Conservation (phyloP, 768 basidiomycete species). For the Strobilomyces echinocephalus region DNA sequence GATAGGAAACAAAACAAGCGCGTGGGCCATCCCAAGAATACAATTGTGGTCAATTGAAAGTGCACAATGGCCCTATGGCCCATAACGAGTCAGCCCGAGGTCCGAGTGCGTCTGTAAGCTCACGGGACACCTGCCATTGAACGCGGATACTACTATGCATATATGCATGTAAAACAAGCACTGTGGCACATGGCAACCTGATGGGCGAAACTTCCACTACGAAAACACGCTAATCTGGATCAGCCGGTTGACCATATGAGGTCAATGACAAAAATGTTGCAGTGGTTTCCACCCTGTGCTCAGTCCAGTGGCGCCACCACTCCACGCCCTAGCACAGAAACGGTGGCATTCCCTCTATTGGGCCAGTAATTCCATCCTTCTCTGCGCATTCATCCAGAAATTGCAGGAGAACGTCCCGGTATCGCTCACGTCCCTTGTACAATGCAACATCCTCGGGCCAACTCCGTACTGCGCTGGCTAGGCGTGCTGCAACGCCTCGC, state of each 20-base stretch:
- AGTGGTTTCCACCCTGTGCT: neutral
- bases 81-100: neutral
- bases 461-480: conserved; percentile 61
- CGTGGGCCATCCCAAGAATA: neutral
- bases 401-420: conserved; percentile 20
- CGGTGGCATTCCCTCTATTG: conserved; percentile 11
- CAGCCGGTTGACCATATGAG: neutral
- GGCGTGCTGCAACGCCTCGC: conserved; percentile 54
- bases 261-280: neutral
- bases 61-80: neutral
- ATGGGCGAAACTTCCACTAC: neutral
- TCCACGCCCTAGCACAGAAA: conserved; percentile 17
- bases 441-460: conserved; percentile 61
- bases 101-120: neutral
- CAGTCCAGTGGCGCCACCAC: neutral
- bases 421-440: conserved; percentile 25
- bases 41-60: conserved; percentile 1
- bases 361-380: conserved; percentile 14
- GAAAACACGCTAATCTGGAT: neutral
- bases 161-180: no score
- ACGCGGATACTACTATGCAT: neutral
- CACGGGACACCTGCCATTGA: neutral
- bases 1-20: conserved; percentile 11
- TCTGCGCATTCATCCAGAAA: conserved; percentile 25
- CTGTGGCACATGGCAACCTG: no score